These are phyloP conservation scores for Diutina rugosa DNA, from an alignment of 1,139 yeast genomes.

Conservation along the genomic window DNA sequence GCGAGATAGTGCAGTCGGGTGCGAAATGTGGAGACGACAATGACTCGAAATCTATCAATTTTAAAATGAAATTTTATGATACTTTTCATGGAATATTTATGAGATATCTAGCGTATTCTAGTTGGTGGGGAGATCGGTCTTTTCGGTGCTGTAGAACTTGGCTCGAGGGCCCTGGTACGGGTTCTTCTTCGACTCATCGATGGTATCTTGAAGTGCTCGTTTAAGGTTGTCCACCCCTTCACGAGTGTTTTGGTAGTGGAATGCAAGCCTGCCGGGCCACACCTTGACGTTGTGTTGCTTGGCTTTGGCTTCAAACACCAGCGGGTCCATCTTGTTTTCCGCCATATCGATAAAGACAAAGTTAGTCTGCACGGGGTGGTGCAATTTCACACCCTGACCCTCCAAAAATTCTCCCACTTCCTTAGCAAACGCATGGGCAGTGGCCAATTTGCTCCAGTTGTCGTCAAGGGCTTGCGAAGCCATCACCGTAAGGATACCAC, in stretches of 20 bases:
- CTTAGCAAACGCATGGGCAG: slow-evolving; percentile 7
- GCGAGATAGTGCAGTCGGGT: no score
- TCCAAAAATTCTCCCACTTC: slow-evolving; percentile 7
- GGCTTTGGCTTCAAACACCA: slow-evolving; percentile 8
- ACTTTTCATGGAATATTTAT: no score
- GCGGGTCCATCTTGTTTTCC: slow-evolving; percentile 13
- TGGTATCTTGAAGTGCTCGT: slow-evolving; percentile 16
- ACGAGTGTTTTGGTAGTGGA: slow-evolving; percentile 25
- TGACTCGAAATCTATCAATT: no score
- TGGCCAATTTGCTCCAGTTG: slow-evolving; percentile 17
- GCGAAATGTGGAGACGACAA: no score
- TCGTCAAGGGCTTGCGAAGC: slow-evolving; percentile 29
- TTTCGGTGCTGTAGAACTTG: background rate
- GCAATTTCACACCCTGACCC: slow-evolving; percentile 13
- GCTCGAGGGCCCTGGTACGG: slow-evolving; percentile 11
- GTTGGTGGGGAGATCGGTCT: background rate
- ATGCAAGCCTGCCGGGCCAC: slow-evolving; percentile 20
- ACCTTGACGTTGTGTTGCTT: slow-evolving; percentile 14
- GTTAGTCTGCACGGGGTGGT: slow-evolving; percentile 28
- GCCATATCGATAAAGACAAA: slow-evolving; percentile 28
- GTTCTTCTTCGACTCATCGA: slow-evolving; percentile 16
- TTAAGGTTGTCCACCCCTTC: slow-evolving; percentile 20
- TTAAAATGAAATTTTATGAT: no score
- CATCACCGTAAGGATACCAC: slow-evolving; percentile 29
- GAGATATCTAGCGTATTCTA: background rate